Base-by-base conservation (phyloP, 805 yeast species). In the Metschnikowia chrysomelidarum region DNA sequence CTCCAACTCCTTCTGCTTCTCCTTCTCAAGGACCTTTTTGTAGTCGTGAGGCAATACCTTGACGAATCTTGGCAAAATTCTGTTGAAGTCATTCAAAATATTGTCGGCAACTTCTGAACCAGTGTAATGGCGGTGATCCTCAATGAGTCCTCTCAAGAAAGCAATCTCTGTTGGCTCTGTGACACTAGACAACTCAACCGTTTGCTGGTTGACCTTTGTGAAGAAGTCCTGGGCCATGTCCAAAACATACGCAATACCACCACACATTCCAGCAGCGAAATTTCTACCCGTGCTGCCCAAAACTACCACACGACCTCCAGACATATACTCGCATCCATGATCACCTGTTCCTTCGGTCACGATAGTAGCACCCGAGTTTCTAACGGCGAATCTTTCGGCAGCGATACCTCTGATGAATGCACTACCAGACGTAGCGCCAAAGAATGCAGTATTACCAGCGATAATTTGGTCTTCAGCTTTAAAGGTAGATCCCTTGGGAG, bases 251-350 rank as follows among this genome's bases (percentile, higher is more conserved):
- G 96, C 95, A 62, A 93, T 91, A 78, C 98, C 98, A 67, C 98
- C 98, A 52, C 97, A 89, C 84, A 93, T 93, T 72, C 98, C 98
- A 38, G 98, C 96, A 43, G 86, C 96, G 60, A 85, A 85, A 71
- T 88, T 82, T 46, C 97, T 79, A 40, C 96, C 97, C 53, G 96
- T 86, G 41, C 80, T 67, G 30, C 97, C 96, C 50, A 91, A 75
- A 30, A 91, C 88, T 57, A 91, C 87, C 44, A 93, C 96, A 54
- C 98, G 80, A 60, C 98, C 98, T 62, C 98, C 98, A 51, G 98
- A 89, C 98, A 91, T 91, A 69, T 91, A 91, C 68, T 91, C 98
- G 69, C 97, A 91, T 34, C 98, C 98, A 62, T 91, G 97, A 62
- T 91, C 96, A 70, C 98, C 98, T 46, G 86, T 82, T 57, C 96